Evolutionary conservation across 192 early-diverging fungal genomes (phyloP).

Genomic region (Backusella liffmaniae): DNA sequence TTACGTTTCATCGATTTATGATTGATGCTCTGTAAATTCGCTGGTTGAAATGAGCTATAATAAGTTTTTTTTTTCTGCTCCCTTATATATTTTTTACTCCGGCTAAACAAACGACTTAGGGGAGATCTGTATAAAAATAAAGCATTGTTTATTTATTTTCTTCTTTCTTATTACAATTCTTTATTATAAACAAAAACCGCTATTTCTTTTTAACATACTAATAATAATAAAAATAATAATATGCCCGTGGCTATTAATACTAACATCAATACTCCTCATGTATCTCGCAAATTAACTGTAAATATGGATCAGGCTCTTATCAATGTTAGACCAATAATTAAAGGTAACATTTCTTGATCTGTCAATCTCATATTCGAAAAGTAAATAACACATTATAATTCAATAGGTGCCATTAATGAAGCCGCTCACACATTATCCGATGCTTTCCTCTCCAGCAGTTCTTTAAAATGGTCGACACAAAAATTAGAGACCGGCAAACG

Average conservation of each 20-base stretch:
- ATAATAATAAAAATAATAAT: neutral
- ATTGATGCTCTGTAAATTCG: neutral
- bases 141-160: neutral
- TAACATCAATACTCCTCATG: neutral
- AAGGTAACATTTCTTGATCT: slow-evolving; percentile 3
- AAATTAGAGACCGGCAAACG: neutral
- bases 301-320: slow-evolving; percentile 4
- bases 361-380: neutral
- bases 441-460: slow-evolving; percentile 20
- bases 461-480: slow-evolving; percentile 15
- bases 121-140: neutral
- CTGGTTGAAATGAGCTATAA: neutral
- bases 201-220: neutral
- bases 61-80: neutral
- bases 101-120: neutral
- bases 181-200: slow-evolving; percentile 1
- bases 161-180: neutral
- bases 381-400: neutral
- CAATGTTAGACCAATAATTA: slow-evolving; percentile 13
- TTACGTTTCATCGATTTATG: neutral
- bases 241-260: slow-evolving; percentile 8
- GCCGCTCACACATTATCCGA: slow-evolving; percentile 31
- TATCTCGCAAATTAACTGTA: slow-evolving; percentile 33
- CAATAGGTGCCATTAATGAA: slow-evolving; percentile 34
- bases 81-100: neutral